These are phyloP conservation scores for Phytophthora meadii DNA, from an alignment of 352 stramenopile species.

Conservation along the genomic window DNA sequence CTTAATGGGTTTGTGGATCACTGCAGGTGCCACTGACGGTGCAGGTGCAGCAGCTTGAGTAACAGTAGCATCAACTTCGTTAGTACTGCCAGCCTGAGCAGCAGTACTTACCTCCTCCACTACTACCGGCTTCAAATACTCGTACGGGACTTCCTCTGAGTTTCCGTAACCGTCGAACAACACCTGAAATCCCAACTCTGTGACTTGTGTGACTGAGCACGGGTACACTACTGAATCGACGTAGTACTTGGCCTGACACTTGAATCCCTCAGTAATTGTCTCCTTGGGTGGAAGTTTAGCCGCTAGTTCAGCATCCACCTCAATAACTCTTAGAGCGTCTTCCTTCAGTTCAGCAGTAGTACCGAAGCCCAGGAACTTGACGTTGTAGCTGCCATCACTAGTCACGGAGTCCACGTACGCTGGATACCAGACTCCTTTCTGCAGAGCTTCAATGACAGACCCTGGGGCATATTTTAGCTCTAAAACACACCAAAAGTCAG, in stretches of 20 bases:
- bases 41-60: slow-evolving; percentile 28
- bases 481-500: slow-evolving; percentile 15
- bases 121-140: slow-evolving; percentile 71
- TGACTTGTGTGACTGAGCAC: slow-evolving; percentile 70
- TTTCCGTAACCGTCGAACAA: slow-evolving; percentile 92
- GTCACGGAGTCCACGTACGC: slow-evolving; percentile 66
- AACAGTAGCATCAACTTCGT: slow-evolving; percentile 24
- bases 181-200: slow-evolving; percentile 78
- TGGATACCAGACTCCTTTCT: slow-evolving; percentile 77
- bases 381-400: slow-evolving; percentile 62
- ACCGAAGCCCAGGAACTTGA: slow-evolving; percentile 79
- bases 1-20: slow-evolving; percentile 79
- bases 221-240: slow-evolving; percentile 80
- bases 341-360: slow-evolving; percentile 61
- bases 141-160: slow-evolving; percentile 89
- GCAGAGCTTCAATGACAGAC: slow-evolving; percentile 61
- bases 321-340: slow-evolving; percentile 52
- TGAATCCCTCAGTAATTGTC: slow-evolving; percentile 60
- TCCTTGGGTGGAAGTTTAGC: slow-evolving; percentile 43
- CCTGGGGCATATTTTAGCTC: slow-evolving; percentile 55
- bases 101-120: slow-evolving; percentile 16
- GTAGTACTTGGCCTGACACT: slow-evolving; percentile 84
- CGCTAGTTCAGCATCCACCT: slow-evolving; percentile 33
- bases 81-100: slow-evolving; percentile 23
- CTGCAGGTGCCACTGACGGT: slow-evolving; percentile 44